Conservation (phyloP, 192 early-diverging fungal species). For the Backusella macrospora region DNA sequence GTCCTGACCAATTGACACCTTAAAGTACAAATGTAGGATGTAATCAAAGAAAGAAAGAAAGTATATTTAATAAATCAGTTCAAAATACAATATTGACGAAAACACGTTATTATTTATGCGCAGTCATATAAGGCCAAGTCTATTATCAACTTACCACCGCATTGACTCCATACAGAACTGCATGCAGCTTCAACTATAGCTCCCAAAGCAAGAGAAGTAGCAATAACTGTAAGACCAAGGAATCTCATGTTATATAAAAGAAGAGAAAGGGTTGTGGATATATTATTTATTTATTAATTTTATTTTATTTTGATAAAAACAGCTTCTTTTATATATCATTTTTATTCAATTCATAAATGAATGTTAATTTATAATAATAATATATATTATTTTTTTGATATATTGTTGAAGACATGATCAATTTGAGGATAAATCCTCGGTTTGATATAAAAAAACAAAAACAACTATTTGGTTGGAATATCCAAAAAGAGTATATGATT, state of each 20-base stretch:
- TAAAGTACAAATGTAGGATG: too few relatives aligned
- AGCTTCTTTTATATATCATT: not conserved
- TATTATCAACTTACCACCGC: constrained; percentile 20
- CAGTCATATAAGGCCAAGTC: not conserved
- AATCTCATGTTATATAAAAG: not conserved
- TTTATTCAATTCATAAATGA: not conserved
- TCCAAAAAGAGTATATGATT: not conserved
- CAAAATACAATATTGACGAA: too few relatives aligned
- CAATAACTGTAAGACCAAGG: constrained; percentile 7
- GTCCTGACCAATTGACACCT: constrained; percentile 24
- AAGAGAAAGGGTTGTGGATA: constrained; percentile 3
- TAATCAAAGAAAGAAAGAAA: too few relatives aligned
- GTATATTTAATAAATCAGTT: too few relatives aligned
- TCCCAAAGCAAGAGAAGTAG: not conserved
- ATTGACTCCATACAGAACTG: constrained; percentile 19
- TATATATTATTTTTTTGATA: not conserved
- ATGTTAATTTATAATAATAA: constrained; percentile 12
- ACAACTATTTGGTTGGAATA: not conserved
- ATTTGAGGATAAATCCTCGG: not conserved
- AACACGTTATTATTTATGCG: not conserved
- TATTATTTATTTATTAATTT: not conserved
- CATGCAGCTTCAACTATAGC: constrained; percentile 11
- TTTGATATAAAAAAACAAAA: not conserved
- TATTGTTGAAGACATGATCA: not conserved
- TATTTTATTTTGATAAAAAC: not conserved